Evolutionary conservation across 108 stramenopile species (phyloP).

Genomic region (Conticribra weissflogii): DNA sequence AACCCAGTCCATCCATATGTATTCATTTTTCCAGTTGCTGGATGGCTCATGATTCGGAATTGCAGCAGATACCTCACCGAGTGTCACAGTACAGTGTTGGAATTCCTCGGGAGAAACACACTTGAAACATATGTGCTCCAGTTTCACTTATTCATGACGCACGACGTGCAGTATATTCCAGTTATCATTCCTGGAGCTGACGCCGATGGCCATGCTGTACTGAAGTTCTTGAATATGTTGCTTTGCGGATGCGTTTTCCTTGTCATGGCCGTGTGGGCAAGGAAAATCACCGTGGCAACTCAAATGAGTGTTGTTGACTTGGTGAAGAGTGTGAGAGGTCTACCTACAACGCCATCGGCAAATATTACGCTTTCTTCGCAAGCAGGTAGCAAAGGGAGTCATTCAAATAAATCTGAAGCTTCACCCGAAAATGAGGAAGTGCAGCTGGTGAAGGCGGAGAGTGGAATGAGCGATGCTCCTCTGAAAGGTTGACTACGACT

Average conservation of each 20-base stretch:
- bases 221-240: slow-evolving; percentile 66
- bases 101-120: slow-evolving; percentile 89
- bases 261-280: slow-evolving; percentile 55
- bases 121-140: slow-evolving; percentile 95
- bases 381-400: slow-evolving; percentile 5
- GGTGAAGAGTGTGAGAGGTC: slow-evolving; percentile 36
- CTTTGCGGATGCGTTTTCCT: slow-evolving; percentile 64
- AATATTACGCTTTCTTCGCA: too few species aligned
- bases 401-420: not conserved
- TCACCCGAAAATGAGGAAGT: slow-evolving; percentile 32
- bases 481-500: too few species aligned
- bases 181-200: slow-evolving; percentile 66
- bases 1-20: slow-evolving; percentile 90
- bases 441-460: slow-evolving; percentile 31
- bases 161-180: slow-evolving; percentile 74
- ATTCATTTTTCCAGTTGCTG: slow-evolving; percentile 78
- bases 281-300: slow-evolving; percentile 63
- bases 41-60: slow-evolving; percentile 92
- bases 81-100: slow-evolving; percentile 69
- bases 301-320: slow-evolving; percentile 59
- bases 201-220: slow-evolving; percentile 46
- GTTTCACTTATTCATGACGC: slow-evolving; percentile 92
- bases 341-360: too few species aligned
- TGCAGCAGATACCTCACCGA: slow-evolving; percentile 77
- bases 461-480: slow-evolving; percentile 37